Evolutionary conservation across 805 yeast species (phyloP), one percentile per base, ranked within the genome.

Genomic region (Hanseniaspora vineae): DNA sequence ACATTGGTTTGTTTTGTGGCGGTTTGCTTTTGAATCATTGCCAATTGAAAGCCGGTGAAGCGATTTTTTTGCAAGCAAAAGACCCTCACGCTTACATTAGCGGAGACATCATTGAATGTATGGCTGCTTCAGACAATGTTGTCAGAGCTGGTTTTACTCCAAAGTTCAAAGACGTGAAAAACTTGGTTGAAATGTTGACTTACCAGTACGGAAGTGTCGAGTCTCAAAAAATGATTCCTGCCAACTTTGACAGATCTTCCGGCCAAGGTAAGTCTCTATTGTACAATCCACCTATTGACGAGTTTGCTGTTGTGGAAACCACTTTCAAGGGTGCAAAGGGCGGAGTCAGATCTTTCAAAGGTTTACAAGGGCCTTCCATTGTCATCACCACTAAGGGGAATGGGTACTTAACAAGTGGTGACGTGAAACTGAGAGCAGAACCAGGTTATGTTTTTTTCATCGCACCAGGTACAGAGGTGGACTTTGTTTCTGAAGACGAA

Each of bases 131-230:
- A 39, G 99, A 92, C 66, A 92, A 92, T 59, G 99, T 92, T 49
- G 97, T 92, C 45, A 79, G 99, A 66, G 95, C 97, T 3, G 99
- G 98, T 13, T 92, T 92, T 73, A 92, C 99, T n/a, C 98, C 99
- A 52, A 92, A 92, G 66, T 92, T 90, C 72, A 92, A 90, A 69
- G 99, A 92, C 66, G 97, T 92, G 51, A 67, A 80, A 50, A 87
- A 84, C 58, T 77, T 92, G 61, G 97, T 92, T 42, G 78, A 76
- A 47, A 86, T 86, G 92, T 77, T 92, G 64, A 89, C 96, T 2
- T 92, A 90, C 64, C 73, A 84, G 29, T 84, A 84, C 58, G 94
- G 84, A 47, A 80, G 94, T 20, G 96, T 90, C 45, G 88, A 80
- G 55, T 88, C 88, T 62, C 99, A 92, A 71, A 88, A 87, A 68